Conservation (phyloP, 495 filamentous ascomycete genomes). For the Venustampulla echinocandica region DNA sequence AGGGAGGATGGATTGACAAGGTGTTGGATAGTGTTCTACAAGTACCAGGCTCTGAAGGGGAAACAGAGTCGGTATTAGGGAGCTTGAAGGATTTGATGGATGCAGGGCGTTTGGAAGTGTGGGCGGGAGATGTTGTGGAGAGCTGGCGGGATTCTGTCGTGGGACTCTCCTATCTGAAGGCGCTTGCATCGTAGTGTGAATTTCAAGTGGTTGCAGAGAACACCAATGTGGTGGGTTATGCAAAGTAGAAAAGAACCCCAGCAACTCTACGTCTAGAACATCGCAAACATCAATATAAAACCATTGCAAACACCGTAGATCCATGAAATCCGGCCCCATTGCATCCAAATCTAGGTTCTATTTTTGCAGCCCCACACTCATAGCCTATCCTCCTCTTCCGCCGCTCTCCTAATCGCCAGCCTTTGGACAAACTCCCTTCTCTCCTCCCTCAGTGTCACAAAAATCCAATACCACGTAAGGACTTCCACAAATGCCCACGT, state of each 20-base stretch:
- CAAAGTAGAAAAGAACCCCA: too few relatives aligned
- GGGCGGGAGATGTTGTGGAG: slow-evolving; percentile 32
- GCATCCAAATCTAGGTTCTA: background rate
- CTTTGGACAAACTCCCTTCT: slow-evolving; percentile 19
- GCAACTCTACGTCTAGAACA: background rate
- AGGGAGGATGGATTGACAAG: slow-evolving; percentile 24
- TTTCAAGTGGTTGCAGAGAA: too few relatives aligned
- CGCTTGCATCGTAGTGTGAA: background rate
- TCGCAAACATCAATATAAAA: background rate
- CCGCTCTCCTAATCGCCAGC: slow-evolving; percentile 24
- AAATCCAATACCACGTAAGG: slow-evolving; percentile 80
- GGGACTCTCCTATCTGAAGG: slow-evolving; percentile 25
- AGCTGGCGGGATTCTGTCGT: slow-evolving; percentile 35
- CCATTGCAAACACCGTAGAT: background rate
- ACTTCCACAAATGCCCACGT: slow-evolving; percentile 79
- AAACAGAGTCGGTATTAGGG: background rate
- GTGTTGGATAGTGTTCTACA: slow-evolving; percentile 10
- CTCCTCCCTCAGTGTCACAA: slow-evolving; percentile 46
- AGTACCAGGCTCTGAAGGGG: background rate
- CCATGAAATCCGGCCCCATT: background rate
- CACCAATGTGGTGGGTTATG: too few relatives aligned
- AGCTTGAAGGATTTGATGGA: slow-evolving; percentile 11
- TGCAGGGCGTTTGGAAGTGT: slow-evolving; percentile 29
- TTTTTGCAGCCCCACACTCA: background rate
- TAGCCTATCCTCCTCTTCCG: slow-evolving; percentile 15